Evolutionary conservation across 148 eudicot species (phyloP).

Genomic region (Chenopodium album): DNA sequence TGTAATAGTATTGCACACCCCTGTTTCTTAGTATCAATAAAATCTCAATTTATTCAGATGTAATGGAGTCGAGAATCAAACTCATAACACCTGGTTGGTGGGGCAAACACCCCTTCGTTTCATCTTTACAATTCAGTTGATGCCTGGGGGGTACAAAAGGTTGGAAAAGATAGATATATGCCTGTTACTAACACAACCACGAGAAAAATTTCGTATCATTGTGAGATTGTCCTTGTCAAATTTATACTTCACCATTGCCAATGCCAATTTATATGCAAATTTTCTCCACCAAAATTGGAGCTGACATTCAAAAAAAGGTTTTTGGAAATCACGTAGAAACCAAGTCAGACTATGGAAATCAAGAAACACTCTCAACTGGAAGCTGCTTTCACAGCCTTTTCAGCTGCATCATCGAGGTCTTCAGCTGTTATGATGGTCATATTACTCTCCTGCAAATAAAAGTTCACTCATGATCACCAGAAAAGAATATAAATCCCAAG

Average conservation of each 20-base stretch:
- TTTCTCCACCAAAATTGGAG: conserved; percentile 26
- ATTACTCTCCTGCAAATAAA: conserved; percentile 78
- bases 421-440: conserved; percentile 88
- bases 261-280: conserved; percentile 24
- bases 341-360: conserved; percentile 2
- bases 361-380: conserved; percentile 23
- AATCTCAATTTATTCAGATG: too few relatives aligned
- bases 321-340: conserved; percentile 1
- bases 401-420: conserved; percentile 96
- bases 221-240: conserved; percentile 1
- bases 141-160: background rate
- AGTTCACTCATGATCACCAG: background rate
- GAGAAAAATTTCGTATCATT: background rate
- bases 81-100: too few relatives aligned
- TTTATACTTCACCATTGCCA: conserved; percentile 14
- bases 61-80: too few relatives aligned
- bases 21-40: too few relatives aligned
- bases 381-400: conserved; percentile 79
- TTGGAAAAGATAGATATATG: background rate
- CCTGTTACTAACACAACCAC: background rate
- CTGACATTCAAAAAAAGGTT: background rate
- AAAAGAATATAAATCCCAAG: background rate
- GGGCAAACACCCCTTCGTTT: background rate
- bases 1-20: too few relatives aligned
- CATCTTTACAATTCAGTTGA: background rate